Evolutionary conservation across 345 rosid species (phyloP), one percentile per base, ranked within the genome.

Genomic region (Gynandropsis gynandra): DNA sequence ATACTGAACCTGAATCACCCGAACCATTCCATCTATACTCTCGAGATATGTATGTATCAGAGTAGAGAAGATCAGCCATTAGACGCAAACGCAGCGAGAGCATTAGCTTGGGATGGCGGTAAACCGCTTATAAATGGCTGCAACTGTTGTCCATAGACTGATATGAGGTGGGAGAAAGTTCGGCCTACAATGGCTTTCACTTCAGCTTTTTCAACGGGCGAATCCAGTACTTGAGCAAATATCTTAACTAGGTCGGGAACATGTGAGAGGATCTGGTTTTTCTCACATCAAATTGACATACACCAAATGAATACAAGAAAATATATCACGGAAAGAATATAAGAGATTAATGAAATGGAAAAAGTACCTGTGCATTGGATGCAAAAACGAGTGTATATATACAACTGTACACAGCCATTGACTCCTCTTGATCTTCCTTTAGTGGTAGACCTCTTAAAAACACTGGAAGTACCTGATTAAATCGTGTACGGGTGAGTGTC

Each of bases 371-470:
- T 16, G 85, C 81, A 61, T 87, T 85, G 56, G 97, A 88, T 16
- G 94, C 60, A 65, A 83, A 64, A 51, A 93, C 88, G 48, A 88
- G 94, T 27, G 81, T 65, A 49, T 79, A 85, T 54, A 88, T 69
- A 73, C 97, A 93, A 50, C 72, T 74, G 69, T 88, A 88, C 37
- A 93, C 94, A 37, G 90, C 76, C 77, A 76, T 70, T 35, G 99
- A 93, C 66, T 93, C 99, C 58, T 93, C 99, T 12, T 55, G 92
- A 59, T 93, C 97, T 76, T 93, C 99, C 68, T 79, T 88, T 36
- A 93, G 50, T 34, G 99, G 99, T 68, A 93, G 94, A 44, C 75
- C 88, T 76, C 78, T 93, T 68, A 93, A 31, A 47, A 93, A 79
- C 49, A 80, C 87, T 16, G 97, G 97, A 62, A 93, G 92, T 54